phyloP scores from a whole-genome alignment of 805 yeast species.

The Hanseniaspora vineae region DNA sequence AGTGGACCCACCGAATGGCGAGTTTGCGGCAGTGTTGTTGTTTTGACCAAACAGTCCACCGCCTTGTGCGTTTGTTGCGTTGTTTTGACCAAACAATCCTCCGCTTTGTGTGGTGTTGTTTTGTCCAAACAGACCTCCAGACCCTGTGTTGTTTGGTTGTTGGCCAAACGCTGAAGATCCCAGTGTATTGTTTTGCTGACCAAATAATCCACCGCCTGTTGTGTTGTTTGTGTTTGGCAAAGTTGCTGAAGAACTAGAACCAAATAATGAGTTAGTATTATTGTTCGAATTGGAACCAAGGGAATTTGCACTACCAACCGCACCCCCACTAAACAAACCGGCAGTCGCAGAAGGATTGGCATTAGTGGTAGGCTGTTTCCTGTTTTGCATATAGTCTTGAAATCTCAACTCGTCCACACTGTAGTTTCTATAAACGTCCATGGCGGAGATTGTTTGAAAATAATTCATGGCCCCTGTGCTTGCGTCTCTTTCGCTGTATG shows the following conservation, averaged over 20 bases:
- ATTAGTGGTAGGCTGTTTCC: constrained; percentile 22
- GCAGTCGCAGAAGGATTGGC: constrained; percentile 14
- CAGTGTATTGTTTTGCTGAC: constrained; percentile 11
- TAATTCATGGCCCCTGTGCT: constrained; percentile 39
- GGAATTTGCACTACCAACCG: constrained; percentile 2
- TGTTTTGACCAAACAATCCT: constrained; percentile 4
- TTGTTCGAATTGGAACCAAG: constrained; percentile 2
- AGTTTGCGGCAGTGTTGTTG: constrained; percentile 19
- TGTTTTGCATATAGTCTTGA: constrained; percentile 71
- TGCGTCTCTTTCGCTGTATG: constrained; percentile 60
- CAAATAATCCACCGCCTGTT: constrained; percentile 19
- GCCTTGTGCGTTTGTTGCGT: constrained; percentile 5
- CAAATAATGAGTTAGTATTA: constrained; percentile 9
- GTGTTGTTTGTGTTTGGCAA: constrained; percentile 11
- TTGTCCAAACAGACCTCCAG: constrained; percentile 22
- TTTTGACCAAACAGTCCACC: constrained; percentile 30
- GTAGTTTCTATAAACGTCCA: constrained; percentile 80
- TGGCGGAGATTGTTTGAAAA: constrained; percentile 65
- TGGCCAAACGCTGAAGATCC: constrained; percentile 23
- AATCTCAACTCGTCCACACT: constrained; percentile 81
- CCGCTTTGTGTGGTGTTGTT: constrained; percentile 6
- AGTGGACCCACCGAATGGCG: constrained; percentile 23
- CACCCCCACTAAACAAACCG: constrained; percentile 5
- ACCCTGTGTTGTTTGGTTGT: constrained; percentile 15
- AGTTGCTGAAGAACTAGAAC: constrained; percentile 14